Base-by-base conservation (phyloP, 2,329 filamentous ascomycete genomes). In the Trichoderma hamatum region DNA sequence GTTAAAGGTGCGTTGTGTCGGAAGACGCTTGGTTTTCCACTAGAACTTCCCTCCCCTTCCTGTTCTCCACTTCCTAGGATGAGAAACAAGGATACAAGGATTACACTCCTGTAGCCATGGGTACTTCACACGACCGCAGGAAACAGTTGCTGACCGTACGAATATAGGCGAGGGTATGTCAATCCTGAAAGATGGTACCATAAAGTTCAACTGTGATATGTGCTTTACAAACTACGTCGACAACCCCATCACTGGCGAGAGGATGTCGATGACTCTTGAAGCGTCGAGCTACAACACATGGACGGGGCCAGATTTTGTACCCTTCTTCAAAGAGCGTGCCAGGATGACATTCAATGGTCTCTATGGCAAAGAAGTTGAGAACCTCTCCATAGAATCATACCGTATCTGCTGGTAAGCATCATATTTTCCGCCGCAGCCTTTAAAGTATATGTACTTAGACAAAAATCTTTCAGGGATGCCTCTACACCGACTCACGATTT, bases 401-500 rank as follows among this genome's bases (percentile, higher is more conserved):
- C 76, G 82, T 51, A 81, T 84, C 72, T 84, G 82, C 76, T 84
- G 82, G 82, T 84, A 75, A 76, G 78, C 67, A 36, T 51, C 49
- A 30, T 30, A 49, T 51, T 49, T 30, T 61, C 49, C 13, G 39
- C 32, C 19, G 28, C 52, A 54, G 16, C 54, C 46, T 6, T 52
- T 49, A 13, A 51, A 32, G 67, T 51, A 64, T 71, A 71, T 71
- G 72, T 73, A 55, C 61, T 69, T 49, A 69, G 60, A 66, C 55
- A 16, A 21, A 54, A 34, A 46, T 36, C 46, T 28, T 49, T 51
- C 76, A 89, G 87, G 85, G 88, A 90, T 73, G 84, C 85, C 39
- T 84, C 88, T 46, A 88, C 87, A 2, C 86, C 87, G 0, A 86
- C 84, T 10, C 87, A 90, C 76, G 87, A 90, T 74, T 88, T 88